phyloP scores from a whole-genome alignment of 768 basidiomycete species.

The Podaxis sp. region DNA sequence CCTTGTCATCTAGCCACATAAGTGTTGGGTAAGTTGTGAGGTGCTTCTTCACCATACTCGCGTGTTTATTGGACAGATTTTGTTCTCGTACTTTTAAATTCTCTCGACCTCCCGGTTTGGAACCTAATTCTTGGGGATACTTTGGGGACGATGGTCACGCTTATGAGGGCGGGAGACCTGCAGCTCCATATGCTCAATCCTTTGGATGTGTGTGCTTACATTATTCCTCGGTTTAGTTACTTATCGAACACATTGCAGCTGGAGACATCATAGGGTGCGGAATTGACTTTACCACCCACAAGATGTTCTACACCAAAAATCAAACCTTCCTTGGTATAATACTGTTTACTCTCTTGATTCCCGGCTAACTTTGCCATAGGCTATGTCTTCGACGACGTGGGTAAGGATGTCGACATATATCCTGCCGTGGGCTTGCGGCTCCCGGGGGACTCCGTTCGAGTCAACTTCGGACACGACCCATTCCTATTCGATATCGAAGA shows the following conservation, averaged over 20 bases:
- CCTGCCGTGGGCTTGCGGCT: constrained; percentile 90
- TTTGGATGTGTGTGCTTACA: constrained; percentile 63
- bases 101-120: constrained; percentile 82
- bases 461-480: constrained; percentile 83
- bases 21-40: constrained; percentile 64
- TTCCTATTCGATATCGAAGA: constrained; percentile 92
- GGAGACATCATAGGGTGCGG: constrained; percentile 92
- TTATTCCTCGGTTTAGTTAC: neutral
- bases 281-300: constrained; percentile 78
- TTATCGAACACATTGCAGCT: constrained; percentile 36
- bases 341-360: neutral
- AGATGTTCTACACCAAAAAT: constrained; percentile 89
- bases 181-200: constrained; percentile 68
- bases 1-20: constrained; percentile 49
- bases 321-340: constrained; percentile 60
- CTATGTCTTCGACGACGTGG: constrained; percentile 67
- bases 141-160: constrained; percentile 86
- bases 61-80: constrained; percentile 43
- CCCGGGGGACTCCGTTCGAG: constrained; percentile 67
- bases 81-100: constrained; percentile 60
- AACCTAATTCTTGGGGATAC: constrained; percentile 85
- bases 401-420: constrained; percentile 62
- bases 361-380: constrained; percentile 33
- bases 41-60: constrained; percentile 5
- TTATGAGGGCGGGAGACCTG: constrained; percentile 70